phyloP scores from a whole-genome alignment of 2,329 filamentous ascomycete genomes.

The Xenosphaeropsis pyriputrescens region DNA sequence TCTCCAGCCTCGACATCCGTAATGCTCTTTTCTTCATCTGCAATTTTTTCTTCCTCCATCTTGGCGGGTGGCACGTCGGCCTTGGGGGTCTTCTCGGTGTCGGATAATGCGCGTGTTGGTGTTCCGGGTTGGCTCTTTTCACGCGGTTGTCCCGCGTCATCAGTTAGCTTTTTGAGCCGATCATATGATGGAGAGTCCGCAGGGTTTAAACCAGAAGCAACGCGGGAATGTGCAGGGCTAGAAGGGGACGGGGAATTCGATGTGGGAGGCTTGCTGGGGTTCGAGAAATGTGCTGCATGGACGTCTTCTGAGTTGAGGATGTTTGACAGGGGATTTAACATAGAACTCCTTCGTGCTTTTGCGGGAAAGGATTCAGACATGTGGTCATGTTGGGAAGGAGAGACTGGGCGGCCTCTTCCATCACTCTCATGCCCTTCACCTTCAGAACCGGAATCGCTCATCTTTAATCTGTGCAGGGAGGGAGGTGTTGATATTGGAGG shows the following conservation, averaged over 20 bases:
- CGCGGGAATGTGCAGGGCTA: slow-evolving; percentile 25
- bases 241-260: slow-evolving; percentile 37
- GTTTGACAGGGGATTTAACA: slow-evolving; percentile 45
- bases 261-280: slow-evolving; percentile 40
- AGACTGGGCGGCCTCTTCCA: slow-evolving; percentile 17
- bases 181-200: slow-evolving; percentile 46
- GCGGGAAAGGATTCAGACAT: slow-evolving; percentile 26
- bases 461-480: slow-evolving; percentile 27
- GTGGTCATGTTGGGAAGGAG: slow-evolving; percentile 23
- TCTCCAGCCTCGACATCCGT: slow-evolving; percentile 29
- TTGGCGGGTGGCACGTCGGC: too few relatives aligned
- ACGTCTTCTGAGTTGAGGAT: slow-evolving; percentile 48
- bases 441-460: slow-evolving; percentile 23
- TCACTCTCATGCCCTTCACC: slow-evolving; percentile 20
- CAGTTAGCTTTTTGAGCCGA: slow-evolving; percentile 79
- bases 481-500: slow-evolving; percentile 36
- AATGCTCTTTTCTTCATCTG: slow-evolving; percentile 12
- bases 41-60: slow-evolving; percentile 9
- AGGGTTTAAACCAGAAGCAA: slow-evolving; percentile 24
- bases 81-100: slow-evolving; percentile 14
- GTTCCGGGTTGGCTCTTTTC: slow-evolving; percentile 87
- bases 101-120: slow-evolving; percentile 67
- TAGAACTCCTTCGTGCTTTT: slow-evolving; percentile 27
- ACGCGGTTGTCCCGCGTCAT: slow-evolving; percentile 44
- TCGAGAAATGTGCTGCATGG: slow-evolving; percentile 54